phyloP scores from a whole-genome alignment of 768 basidiomycete genomes.

The Boletus insuetus region DNA sequence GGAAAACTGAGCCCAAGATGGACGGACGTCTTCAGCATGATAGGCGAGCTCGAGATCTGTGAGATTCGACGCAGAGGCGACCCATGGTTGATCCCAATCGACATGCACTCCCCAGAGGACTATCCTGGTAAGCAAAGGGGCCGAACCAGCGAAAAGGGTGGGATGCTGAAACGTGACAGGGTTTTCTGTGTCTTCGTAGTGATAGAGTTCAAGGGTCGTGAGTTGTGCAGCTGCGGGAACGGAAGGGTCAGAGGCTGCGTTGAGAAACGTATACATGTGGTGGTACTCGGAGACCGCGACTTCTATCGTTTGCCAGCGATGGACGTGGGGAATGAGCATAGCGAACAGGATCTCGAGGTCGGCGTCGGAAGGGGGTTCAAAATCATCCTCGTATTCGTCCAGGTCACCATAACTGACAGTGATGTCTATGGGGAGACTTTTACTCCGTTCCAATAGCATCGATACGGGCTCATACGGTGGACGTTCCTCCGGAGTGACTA shows the following conservation, averaged over 20 bases:
- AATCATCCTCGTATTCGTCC: no score
- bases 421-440: constrained; percentile 53
- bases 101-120: constrained; percentile 70
- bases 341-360: constrained; percentile 28
- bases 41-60: constrained; percentile 57
- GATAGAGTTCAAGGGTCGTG: constrained; percentile 50
- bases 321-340: constrained; percentile 50
- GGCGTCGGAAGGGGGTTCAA: constrained; percentile 9
- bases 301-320: constrained; percentile 52
- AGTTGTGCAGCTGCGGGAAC: constrained; percentile 52
- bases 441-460: constrained; percentile 51
- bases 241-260: constrained; percentile 35
- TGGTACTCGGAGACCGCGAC: constrained; percentile 45
- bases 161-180: constrained; percentile 16
- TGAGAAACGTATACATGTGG: constrained; percentile 45
- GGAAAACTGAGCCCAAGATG: constrained; percentile 51
- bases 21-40: constrained; percentile 62
- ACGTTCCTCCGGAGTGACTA: constrained; percentile 20
- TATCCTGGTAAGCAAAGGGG: constrained; percentile 48
- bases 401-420: constrained; percentile 36
- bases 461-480: constrained; percentile 44
- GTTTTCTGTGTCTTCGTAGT: constrained; percentile 38
- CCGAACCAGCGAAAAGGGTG: constrained; percentile 51
- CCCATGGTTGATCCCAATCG: constrained; percentile 52
- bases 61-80: constrained; percentile 31